Evolutionary conservation across 345 rosid species (phyloP), one percentile per base, ranked within the genome.

Genomic region (Dipteronia dyeriana): DNA sequence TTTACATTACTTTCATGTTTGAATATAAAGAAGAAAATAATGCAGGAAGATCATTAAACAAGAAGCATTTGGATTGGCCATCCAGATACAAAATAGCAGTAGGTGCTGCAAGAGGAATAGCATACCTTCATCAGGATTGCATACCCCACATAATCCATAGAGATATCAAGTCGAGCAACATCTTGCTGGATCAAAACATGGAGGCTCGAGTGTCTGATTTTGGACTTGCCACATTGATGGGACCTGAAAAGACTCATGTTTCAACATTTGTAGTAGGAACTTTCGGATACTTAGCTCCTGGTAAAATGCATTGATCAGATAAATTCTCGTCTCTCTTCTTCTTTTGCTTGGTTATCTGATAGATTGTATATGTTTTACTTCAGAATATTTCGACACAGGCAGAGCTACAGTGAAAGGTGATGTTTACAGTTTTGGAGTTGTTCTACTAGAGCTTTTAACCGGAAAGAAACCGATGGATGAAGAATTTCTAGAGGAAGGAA

Each of bases 81-180:
- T 60, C 88, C 1, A 84, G 99, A 74, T 90, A 80, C 70, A 88
- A 64, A 79, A 87, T 95, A 67, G 99, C 97, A 51, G 67, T 92
- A 71, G 97, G 98, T 4, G 90, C 94, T 16, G 94, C 96, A 68
- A 89, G 98, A 86, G 97, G 98, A 82, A 90, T 95, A 43, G 79
- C 98, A 26, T 93, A 95, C 69, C 92, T 95, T 70, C 98, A 93
- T 78, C 91, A 91, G 78, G 97, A 95, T 81, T 93, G 97, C 75
- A 91, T 95, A 14, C 98, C 96, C 39, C 98, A 90, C 71, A 90
- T 95, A 69, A 93, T 95, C 71, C 98, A 95, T 22, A 86, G 96
- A 85, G 98, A 95, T 66, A 91, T 93, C 68, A 91, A 93, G 86
- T 88, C 95, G 0, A 91, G 97, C 65, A 91, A 95, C 79, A 92